These are phyloP conservation scores for Rhodamnia argentea DNA, from an alignment of 345 rosid species.

Conservation along the genomic window DNA sequence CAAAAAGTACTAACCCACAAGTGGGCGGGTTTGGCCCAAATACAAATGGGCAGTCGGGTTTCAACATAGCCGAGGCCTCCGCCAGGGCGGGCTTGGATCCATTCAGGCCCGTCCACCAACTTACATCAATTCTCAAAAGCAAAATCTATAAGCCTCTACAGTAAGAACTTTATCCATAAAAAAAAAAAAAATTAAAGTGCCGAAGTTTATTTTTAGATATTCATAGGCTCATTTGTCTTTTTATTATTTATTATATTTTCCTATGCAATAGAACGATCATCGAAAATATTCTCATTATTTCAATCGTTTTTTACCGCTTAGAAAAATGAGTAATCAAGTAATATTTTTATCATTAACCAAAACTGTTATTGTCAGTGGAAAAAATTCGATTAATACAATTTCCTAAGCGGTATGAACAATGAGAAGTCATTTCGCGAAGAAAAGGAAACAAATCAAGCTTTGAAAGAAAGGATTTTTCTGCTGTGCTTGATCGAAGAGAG, in stretches of 20 bases:
- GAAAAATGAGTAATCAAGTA: neutral
- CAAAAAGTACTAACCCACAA: neutral
- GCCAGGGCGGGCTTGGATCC: neutral
- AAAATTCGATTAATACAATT: neutral
- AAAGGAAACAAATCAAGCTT: neutral
- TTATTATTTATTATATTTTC: neutral
- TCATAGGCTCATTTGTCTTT: neutral
- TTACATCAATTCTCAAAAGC: neutral
- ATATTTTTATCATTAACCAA: no score
- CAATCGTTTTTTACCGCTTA: neutral
- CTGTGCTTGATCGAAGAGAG: neutral
- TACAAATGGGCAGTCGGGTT: neutral
- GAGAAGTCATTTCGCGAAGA: neutral
- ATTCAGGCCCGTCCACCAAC: neutral
- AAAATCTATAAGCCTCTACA: neutral
- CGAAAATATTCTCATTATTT: neutral
- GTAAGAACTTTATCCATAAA: neutral
- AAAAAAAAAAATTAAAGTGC: no score
- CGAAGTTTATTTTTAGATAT: neutral
- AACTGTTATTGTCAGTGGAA: neutral
- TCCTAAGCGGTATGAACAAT: neutral
- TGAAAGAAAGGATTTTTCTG: neutral
- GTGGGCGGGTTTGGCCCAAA: neutral
- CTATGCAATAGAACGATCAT: neutral
- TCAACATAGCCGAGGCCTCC: neutral